Percentiles rank a stretch among this genome's conserved stretches.
Evolutionary conservation across 2,329 filamentous ascomycete species (phyloP).

Genomic region (Ophiostoma montium): DNA sequence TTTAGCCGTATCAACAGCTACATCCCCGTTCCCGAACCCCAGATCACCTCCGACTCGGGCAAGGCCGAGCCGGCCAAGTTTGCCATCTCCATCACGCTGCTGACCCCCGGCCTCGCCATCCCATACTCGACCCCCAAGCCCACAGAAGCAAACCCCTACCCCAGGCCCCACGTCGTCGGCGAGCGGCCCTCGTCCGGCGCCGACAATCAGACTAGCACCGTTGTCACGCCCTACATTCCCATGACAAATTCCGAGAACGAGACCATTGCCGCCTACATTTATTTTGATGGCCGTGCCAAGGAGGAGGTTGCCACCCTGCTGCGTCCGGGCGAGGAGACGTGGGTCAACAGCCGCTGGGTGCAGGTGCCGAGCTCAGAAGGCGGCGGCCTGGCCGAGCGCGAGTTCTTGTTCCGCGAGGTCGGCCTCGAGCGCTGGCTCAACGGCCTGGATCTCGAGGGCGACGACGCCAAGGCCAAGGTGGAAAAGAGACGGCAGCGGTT

Average conservation of each 20-base stretch:
- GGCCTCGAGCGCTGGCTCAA: slow-evolving; percentile 94
- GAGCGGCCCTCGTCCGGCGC: slow-evolving; percentile 27
- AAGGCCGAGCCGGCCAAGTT: slow-evolving; percentile 91
- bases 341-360: slow-evolving; percentile 98
- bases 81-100: slow-evolving; percentile 91
- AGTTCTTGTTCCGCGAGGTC: slow-evolving; percentile 94
- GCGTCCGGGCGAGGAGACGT: slow-evolving; percentile 88
- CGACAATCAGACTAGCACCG: slow-evolving; percentile 30
- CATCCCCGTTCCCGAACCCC: slow-evolving; percentile 86
- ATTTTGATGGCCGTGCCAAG: slow-evolving; percentile 89
- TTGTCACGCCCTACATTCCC: slow-evolving; percentile 76
- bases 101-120: slow-evolving; percentile 76
- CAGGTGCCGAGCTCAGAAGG: slow-evolving; percentile 84
- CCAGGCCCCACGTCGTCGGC: slow-evolving; percentile 48
- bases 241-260: slow-evolving; percentile 89
- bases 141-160: slow-evolving; percentile 60
- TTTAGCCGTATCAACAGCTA: slow-evolving; percentile 90
- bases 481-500: slow-evolving; percentile 79
- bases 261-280: slow-evolving; percentile 93
- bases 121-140: slow-evolving; percentile 85
- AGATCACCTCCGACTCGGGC: slow-evolving; percentile 53
- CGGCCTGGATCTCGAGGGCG: slow-evolving; percentile 84
- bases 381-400: slow-evolving; percentile 85
- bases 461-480: slow-evolving; percentile 77
- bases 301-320: slow-evolving; percentile 94